Base-by-base conservation (phyloP, 108 stramenopile genomes). In the Thalassiosira profunda region DNA sequence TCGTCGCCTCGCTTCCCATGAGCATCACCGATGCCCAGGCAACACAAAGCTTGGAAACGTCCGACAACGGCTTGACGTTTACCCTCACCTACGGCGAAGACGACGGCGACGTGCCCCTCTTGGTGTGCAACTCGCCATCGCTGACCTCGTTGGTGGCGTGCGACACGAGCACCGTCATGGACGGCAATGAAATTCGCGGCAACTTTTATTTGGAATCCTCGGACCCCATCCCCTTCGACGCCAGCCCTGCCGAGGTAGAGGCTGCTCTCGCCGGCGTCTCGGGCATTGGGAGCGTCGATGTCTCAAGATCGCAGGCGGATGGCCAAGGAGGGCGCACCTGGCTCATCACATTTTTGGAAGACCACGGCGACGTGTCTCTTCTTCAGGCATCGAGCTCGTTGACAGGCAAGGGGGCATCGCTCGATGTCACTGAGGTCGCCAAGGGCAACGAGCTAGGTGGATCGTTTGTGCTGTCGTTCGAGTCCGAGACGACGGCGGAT, bases 381-480 rank as follows among this genome's bases (percentile, higher is more conserved):
- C 61, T 95, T 30, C 61, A 23, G 31, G 63, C 80, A 30, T 63
- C 82, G 17, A 74, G 44, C 48, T 68, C 70, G 12, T 70, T 92
- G 17, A 80, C 63, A n/a, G 91, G 91, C 11, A 67, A 82, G 58
- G 86, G 78, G 10, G 85, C 82, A 33, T 49, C 69, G 14, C 61
- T 77, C 11, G 38, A 57, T 45, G 81, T 86, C 5, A 33, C 55
- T 20, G 76, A 80, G 67, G 34, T 74, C 41, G 68, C 55, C 10
- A 80, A 90, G 59, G 94, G 94, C 28, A 95, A 93, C 65, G 48
- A 83, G 52, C 45, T 95, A 10, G 87, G 87, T n/a, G 94, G 94
- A 5, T 59, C 58, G 23, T 95, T 80, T 48, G 29, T 44, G 6
- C 46, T 95, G 3, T 48, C 63, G 26, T 86, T 75, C 17, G 81